Base-by-base conservation (phyloP, 2,329 filamentous ascomycete genomes). In the Phaeoacremonium minimum region DNA sequence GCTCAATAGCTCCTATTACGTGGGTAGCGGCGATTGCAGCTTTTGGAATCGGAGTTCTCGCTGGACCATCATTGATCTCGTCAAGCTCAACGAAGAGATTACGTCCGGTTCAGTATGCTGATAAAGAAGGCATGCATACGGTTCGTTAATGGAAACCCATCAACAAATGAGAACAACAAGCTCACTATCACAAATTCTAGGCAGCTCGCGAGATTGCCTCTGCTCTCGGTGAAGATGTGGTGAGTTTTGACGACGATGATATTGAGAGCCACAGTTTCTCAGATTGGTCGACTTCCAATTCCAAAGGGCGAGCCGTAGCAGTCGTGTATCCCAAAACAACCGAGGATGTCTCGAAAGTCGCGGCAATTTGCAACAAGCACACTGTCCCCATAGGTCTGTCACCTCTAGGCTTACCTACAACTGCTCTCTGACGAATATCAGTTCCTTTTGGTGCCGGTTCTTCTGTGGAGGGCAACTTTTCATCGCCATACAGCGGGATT, bases 341-440 rank as follows among this genome's bases (percentile, higher is more conserved):
- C 0, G 73, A 78, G 38, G 72, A 87, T 14, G 83, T 87, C 3
- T 76, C 73, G 0, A 53, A 64, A 26, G 77, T 87, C 38, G 81
- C 79, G 4, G 71, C 69, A 46, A 63, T 81, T 18, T 87, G 83
- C 55, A 63, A 71, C 50, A 74, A 71, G 44, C 71, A 78, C 54
- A 73, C 63, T 20, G 74, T 87, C 32, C 83, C 83, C 5, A 85
- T 87, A 70, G 85, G 85, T 83, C 12, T 84, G 83, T 31, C 71
- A 19, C 13, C 32, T 5, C 6, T 7, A 15, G 6, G 16, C 18
- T 9, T 22, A 12, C 18, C 6, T 4, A 22, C 13, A 12, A 6
- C 15, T 34, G 30, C n/a, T 26, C n/a, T 26, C 22, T 26, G 22
- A 26, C 2, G n/a, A 26, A n/a, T 9, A 9, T 26, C 9, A 26